These are phyloP conservation scores for Globisporangium acanthophoron DNA, from an alignment of 352 stramenopile species.

Conservation along the genomic window DNA sequence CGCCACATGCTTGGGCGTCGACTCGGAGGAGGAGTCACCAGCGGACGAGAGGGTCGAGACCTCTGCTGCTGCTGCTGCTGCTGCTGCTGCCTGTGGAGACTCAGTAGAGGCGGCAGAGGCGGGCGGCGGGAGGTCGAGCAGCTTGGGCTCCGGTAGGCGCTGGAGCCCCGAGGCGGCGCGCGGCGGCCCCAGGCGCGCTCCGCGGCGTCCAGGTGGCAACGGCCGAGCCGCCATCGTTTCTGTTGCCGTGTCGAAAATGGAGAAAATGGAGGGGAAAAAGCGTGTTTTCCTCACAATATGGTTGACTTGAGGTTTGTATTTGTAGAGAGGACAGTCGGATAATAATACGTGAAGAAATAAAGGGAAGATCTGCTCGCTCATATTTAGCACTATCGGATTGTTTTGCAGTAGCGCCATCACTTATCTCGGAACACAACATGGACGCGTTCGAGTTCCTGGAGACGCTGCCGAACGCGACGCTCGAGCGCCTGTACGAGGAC, in stretches of 20 bases:
- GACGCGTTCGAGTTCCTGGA: slow-evolving; percentile 86
- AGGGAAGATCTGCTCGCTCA: neutral
- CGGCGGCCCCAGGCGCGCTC: neutral
- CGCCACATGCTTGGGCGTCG: neutral
- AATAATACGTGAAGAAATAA: neutral
- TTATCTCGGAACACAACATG: slow-evolving; percentile 21
- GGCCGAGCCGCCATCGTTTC: slow-evolving; percentile 13
- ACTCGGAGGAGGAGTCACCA: too few relatives aligned
- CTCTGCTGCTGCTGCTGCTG: neutral
- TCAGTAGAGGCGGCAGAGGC: neutral
- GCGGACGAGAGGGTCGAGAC: neutral
- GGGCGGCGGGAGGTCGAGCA: slow-evolving; percentile 3
- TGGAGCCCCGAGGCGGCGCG: slow-evolving; percentile 12
- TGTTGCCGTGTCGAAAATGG: neutral
- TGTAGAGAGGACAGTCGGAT: neutral
- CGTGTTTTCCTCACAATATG: neutral
- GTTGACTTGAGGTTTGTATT: neutral
- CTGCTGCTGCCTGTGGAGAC: neutral
- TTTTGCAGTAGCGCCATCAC: neutral
- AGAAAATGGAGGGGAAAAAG: neutral
- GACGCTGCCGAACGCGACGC: slow-evolving; percentile 64
- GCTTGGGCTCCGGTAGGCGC: slow-evolving; percentile 11
- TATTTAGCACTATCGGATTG: neutral
- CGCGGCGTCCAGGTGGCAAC: slow-evolving; percentile 14
- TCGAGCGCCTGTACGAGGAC: slow-evolving; percentile 79